Evolutionary conservation across 1,284 basidiomycete species (phyloP).

Genomic region (Ustanciosporium gigantosporum): DNA sequence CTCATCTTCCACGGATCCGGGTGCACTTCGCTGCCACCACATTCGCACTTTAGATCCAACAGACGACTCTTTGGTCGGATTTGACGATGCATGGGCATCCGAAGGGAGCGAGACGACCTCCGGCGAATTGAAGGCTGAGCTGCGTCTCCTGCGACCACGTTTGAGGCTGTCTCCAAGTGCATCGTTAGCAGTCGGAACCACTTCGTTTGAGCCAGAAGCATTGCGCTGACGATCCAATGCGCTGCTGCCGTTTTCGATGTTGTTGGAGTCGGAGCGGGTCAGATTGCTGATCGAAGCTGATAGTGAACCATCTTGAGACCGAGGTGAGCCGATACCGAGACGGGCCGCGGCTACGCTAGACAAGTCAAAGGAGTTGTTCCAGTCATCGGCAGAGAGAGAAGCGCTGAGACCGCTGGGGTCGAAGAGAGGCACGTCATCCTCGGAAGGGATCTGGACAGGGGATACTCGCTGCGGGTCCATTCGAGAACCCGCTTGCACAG

Average conservation of each 20-base stretch:
- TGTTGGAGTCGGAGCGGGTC: conserved; percentile 16
- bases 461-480: conserved; percentile 30
- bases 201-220: neutral
- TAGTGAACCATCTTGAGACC: conserved; percentile 16
- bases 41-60: conserved; percentile 37
- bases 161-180: neutral
- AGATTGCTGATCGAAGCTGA: conserved; percentile 18
- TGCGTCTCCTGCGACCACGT: conserved; percentile 28
- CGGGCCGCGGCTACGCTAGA: conserved; percentile 34
- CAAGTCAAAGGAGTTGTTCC: conserved; percentile 38
- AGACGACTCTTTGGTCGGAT: conserved; percentile 23
- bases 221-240: neutral
- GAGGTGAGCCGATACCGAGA: conserved; percentile 30
- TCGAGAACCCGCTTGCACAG: conserved; percentile 8
- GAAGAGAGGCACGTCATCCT: conserved; percentile 40
- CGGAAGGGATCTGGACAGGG: conserved; percentile 36
- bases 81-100: neutral
- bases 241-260: neutral
- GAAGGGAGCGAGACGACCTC: neutral
- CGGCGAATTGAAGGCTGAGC: conserved; percentile 4
- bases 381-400: conserved; percentile 39
- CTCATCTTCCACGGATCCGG: too few species aligned
- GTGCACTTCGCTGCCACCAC: conserved; percentile 40
- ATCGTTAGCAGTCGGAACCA: neutral
- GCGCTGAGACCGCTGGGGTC: conserved; percentile 42